Evolutionary conservation across 2,329 filamentous ascomycete genomes (phyloP), one percentile per base, ranked within the genome.

Genomic region (Fusarium napiforme): DNA sequence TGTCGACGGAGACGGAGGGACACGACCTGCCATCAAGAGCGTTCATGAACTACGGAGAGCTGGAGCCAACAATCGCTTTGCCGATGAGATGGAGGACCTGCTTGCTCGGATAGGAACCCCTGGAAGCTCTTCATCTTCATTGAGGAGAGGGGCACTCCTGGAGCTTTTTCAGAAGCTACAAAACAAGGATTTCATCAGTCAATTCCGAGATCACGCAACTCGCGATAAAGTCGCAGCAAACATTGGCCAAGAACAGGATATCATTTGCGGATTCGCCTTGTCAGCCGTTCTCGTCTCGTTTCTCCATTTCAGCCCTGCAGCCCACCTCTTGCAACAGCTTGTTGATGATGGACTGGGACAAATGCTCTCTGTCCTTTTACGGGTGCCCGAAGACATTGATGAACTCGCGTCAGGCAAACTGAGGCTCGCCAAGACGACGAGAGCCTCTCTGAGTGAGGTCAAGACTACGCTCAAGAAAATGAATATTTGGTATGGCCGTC

Each of bases 191-290:
- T 95, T 93, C 75, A 84, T 89, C 34, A 85, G 86, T 23, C 91
- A 93, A 69, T 95, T 97, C 76, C 87, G 93, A 26, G 91, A 95
- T 69, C 91, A 94, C 73, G 90, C 90, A 11, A 89, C 93, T 63
- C 93, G 94, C 69, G 87, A 90, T 60, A 88, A 88, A 36, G 85
- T 98, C 21, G 88, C 94, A 59, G 85, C 88, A 49, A 87, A 89
- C 46, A 84, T 93, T 15, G 86, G 85, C 2, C 84, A 85, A 55
- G 89, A 92, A 76, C 82, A 85, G 4, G 92, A 95, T 78, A 73
- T 87, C 28, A 83, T 92, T 40, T 87, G 87, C 58, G 90, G 90
- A 11, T 93, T 92, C 77, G 83, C 90, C 4, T 85, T 94, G 19
- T 82, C 89, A n/a, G 88, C 89, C 3, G 87, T 90, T n/a, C 83